Evolutionary conservation across 129 eudicot species (phyloP).

Genomic region (Arctium lappa): DNA sequence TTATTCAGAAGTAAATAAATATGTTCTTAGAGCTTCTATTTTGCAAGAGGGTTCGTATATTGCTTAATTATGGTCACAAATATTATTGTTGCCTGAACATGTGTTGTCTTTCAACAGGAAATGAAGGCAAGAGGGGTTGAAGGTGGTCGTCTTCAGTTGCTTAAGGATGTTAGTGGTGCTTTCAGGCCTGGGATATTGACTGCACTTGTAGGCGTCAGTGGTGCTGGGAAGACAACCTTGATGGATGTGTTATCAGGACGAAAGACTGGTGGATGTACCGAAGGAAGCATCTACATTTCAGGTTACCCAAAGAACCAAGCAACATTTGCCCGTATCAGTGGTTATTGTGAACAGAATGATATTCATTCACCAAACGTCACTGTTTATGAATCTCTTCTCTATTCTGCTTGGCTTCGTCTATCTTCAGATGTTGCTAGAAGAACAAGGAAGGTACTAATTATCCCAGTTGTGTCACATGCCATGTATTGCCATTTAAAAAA

Average conservation of each 20-base stretch:
- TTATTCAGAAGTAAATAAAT: neutral
- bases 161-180: conserved; percentile 74
- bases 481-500: neutral
- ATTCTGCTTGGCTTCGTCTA: conserved; percentile 70
- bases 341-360: conserved; percentile 87
- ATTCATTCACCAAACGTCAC: conserved; percentile 87
- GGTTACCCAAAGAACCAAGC: conserved; percentile 82
- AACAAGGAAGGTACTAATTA: conserved; percentile 46
- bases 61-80: neutral
- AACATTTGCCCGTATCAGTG: conserved; percentile 79
- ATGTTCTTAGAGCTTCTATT: neutral
- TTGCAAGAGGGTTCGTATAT: neutral
- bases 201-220: conserved; percentile 78
- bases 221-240: conserved; percentile 89
- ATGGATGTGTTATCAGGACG: conserved; percentile 92
- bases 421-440: conserved; percentile 43
- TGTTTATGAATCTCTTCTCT: conserved; percentile 66
- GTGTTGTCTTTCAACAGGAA: conserved; percentile 38
- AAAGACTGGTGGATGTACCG: conserved; percentile 66
- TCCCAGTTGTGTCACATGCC: neutral
- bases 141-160: conserved; percentile 56
- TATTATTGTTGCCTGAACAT: neutral
- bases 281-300: conserved; percentile 65
- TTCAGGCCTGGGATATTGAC: conserved; percentile 87
- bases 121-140: conserved; percentile 67